Evolutionary conservation across 805 yeast genomes (phyloP).

Genomic region (Dipodascus albidus): DNA sequence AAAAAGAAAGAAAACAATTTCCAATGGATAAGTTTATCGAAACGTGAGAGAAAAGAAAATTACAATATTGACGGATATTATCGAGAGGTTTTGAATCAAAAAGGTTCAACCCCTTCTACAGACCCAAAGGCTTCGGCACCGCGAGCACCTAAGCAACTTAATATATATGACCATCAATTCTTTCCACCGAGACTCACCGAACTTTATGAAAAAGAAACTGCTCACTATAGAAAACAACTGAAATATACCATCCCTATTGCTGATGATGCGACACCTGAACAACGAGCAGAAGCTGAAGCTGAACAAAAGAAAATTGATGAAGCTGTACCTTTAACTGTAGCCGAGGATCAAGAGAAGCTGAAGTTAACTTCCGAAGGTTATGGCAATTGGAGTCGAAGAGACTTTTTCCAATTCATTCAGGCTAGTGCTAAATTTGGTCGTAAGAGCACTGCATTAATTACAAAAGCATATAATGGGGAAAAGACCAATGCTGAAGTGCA

Average conservation of each 20-base stretch:
- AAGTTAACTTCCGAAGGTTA: slow-evolving; percentile 57
- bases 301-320: slow-evolving; percentile 65
- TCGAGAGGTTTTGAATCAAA: slow-evolving; percentile 54
- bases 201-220: slow-evolving; percentile 70
- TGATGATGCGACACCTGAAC: slow-evolving; percentile 32
- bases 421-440: slow-evolving; percentile 73
- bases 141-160: slow-evolving; percentile 73
- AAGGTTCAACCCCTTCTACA: slow-evolving; percentile 29
- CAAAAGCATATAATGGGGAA: slow-evolving; percentile 25
- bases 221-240: slow-evolving; percentile 58
- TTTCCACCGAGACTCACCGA: slow-evolving; percentile 67
- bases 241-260: slow-evolving; percentile 51
- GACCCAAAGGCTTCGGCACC: slow-evolving; percentile 38
- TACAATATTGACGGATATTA: slow-evolving; percentile 83
- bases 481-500: slow-evolving; percentile 72
- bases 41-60: slow-evolving; percentile 44
- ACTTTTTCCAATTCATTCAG: slow-evolving; percentile 71
- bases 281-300: slow-evolving; percentile 34
- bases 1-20: slow-evolving; percentile 19
- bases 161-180: slow-evolving; percentile 83
- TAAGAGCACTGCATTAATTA: slow-evolving; percentile 51
- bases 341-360: slow-evolving; percentile 59
- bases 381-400: slow-evolving; percentile 76
- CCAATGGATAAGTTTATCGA: slow-evolving; percentile 72
- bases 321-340: slow-evolving; percentile 68